phyloP scores from a whole-genome alignment of 345 rosid species.

The Lepidium aucheri region DNA sequence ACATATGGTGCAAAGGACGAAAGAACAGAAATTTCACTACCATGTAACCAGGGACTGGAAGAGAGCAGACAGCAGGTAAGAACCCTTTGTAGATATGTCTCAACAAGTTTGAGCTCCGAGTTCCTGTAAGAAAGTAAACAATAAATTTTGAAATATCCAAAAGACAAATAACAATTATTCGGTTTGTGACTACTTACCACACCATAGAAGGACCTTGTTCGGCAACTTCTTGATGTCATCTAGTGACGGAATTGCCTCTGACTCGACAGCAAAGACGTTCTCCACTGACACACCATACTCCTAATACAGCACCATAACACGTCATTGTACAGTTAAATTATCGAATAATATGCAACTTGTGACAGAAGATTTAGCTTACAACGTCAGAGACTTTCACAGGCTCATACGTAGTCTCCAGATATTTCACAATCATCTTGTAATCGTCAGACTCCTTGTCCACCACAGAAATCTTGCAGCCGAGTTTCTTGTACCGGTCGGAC shows the following conservation, averaged over 20 bases:
- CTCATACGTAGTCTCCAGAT: conserved; percentile 61
- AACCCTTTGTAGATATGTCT: conserved; percentile 72
- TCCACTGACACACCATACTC: conserved; percentile 56
- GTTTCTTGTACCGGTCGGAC: conserved; percentile 43
- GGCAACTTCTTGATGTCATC: conserved; percentile 61
- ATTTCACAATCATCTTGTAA: conserved; percentile 65
- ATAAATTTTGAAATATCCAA: neutral
- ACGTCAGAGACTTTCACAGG: conserved; percentile 63
- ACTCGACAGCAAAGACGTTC: conserved; percentile 50
- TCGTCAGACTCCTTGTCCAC: conserved; percentile 58
- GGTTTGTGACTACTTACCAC: conserved; percentile 34
- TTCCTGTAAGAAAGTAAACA: conserved; percentile 25
- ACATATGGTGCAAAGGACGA: neutral
- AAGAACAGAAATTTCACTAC: conserved; percentile 12
- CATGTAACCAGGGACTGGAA: conserved; percentile 77
- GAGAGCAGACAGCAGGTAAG: conserved; percentile 58
- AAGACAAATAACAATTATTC: neutral
- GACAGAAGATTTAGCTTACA: conserved; percentile 28
- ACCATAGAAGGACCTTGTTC: conserved; percentile 71
- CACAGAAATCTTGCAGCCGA: conserved; percentile 50
- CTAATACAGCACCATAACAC: conserved; percentile 21
- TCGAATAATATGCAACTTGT: too few species aligned
- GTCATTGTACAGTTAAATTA: neutral
- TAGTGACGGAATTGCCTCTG: conserved; percentile 43
- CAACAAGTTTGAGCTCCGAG: conserved; percentile 49